Evolutionary conservation across 169 alveolate species (phyloP).

Genomic region (Perkinsus chesapeaki): DNA sequence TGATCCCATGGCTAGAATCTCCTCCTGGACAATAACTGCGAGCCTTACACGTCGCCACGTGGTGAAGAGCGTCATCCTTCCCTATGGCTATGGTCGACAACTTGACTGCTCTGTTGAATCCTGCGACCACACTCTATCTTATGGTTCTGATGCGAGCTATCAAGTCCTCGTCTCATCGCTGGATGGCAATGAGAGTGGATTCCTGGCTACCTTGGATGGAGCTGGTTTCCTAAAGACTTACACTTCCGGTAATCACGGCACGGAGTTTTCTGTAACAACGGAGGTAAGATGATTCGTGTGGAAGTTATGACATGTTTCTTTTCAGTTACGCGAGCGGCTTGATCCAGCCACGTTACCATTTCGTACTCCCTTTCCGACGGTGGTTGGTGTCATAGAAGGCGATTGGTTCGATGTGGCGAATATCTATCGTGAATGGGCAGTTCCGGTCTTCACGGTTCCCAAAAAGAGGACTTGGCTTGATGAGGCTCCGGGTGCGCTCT

Average conservation of each 20-base stretch:
- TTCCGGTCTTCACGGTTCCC: neutral
- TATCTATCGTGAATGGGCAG: neutral
- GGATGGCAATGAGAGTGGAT: neutral
- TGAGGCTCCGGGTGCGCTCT: neutral
- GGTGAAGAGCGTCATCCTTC: neutral
- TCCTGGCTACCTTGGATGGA: no score
- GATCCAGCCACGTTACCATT: neutral
- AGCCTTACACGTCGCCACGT: neutral
- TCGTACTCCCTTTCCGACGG: neutral
- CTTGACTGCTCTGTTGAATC: neutral
- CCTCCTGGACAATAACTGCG: neutral
- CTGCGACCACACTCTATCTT: neutral
- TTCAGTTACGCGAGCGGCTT: neutral
- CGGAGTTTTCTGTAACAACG: neutral
- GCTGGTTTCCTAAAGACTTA: neutral
- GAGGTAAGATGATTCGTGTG: neutral
- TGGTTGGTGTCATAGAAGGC: neutral
- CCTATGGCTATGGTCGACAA: neutral
- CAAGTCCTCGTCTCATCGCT: neutral
- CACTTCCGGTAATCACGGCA: neutral
- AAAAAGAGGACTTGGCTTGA: neutral
- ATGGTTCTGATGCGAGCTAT: neutral
- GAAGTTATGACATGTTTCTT: neutral
- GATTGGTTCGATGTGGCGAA: neutral
- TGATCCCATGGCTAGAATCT: neutral